Percentiles rank a stretch among this genome's conserved stretches.
Evolutionary conservation across 352 stramenopile species (phyloP).

Genomic region (Phytophthora multivora): DNA sequence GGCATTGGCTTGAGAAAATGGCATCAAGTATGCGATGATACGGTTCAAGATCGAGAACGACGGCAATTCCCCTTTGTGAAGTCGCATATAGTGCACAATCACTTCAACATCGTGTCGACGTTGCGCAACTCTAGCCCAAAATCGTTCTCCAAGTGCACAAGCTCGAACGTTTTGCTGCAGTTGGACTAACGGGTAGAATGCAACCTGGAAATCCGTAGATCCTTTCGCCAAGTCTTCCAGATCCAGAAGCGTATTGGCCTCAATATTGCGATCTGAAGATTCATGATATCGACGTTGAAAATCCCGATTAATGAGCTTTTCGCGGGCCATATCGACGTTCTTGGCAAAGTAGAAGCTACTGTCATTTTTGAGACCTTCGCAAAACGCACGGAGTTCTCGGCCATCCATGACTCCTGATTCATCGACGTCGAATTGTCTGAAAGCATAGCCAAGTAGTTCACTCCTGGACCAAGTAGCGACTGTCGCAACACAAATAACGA

Average conservation of each 20-base stretch:
- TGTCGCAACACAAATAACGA: slow-evolving; percentile 59
- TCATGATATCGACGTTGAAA: neutral
- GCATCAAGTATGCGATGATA: slow-evolving; percentile 42
- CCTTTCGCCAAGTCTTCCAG: slow-evolving; percentile 60
- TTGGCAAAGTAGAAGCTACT: slow-evolving; percentile 70
- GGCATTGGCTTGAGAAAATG: slow-evolving; percentile 37
- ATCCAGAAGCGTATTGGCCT: slow-evolving; percentile 54
- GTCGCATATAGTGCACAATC: slow-evolving; percentile 67
- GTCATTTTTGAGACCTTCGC: slow-evolving; percentile 53
- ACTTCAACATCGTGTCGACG: slow-evolving; percentile 51
- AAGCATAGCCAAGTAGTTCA: slow-evolving; percentile 70
- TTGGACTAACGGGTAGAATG: slow-evolving; percentile 72
- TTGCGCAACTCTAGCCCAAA: slow-evolving; percentile 46
- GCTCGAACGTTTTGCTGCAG: slow-evolving; percentile 64
- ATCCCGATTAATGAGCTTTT: slow-evolving; percentile 45
- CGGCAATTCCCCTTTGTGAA: slow-evolving; percentile 57
- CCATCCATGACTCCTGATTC: slow-evolving; percentile 67
- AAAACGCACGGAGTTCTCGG: slow-evolving; percentile 58
- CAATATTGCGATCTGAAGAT: slow-evolving; percentile 5
- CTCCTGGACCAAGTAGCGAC: slow-evolving; percentile 52
- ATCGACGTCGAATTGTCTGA: slow-evolving; percentile 70
- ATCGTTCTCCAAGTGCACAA: slow-evolving; percentile 51
- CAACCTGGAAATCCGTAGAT: slow-evolving; percentile 57
- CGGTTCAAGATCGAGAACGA: slow-evolving; percentile 38
- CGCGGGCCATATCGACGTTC: slow-evolving; percentile 62